Conservation (phyloP, 2,329 filamentous ascomycete genomes). For the Lachnellula subtilissima region DNA sequence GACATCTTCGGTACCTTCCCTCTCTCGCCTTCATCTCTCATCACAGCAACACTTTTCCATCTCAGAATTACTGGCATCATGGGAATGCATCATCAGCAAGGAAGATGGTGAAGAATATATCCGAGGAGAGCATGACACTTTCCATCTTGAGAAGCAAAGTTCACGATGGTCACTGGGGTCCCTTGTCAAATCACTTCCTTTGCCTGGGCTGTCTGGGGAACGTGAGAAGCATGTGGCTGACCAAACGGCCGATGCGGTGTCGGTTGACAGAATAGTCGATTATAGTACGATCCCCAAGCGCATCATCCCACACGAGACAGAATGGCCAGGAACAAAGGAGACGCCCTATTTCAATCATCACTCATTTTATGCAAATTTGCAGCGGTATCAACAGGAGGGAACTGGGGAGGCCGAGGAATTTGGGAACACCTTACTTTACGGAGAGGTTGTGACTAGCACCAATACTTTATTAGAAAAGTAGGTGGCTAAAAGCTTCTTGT, state of each 20-base stretch:
- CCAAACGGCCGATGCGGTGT: conserved; percentile 30
- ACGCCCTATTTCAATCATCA: conserved; percentile 86
- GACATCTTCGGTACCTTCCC: conserved; percentile 64
- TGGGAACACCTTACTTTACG: conserved; percentile 77
- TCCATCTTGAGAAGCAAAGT: conserved; percentile 66
- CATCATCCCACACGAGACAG: conserved; percentile 66
- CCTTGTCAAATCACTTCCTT: conserved; percentile 47
- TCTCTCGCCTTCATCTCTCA: conserved; percentile 80
- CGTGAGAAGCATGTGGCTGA: conserved; percentile 29
- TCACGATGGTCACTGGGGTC: conserved; percentile 55
- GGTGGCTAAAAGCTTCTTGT: conserved; percentile 15
- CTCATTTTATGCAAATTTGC: conserved; percentile 68
- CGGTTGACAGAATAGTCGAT: conserved; percentile 61
- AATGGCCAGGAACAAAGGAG: conserved; percentile 62
- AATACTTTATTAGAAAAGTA: conserved; percentile 90
- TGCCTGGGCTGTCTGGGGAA: conserved; percentile 13
- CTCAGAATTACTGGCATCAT: conserved; percentile 60
- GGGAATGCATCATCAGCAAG: conserved; percentile 62
- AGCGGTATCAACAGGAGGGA: conserved; percentile 55
- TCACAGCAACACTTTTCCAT: conserved; percentile 60
- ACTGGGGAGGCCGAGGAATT: conserved; percentile 59
- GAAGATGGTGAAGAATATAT: conserved; percentile 68
- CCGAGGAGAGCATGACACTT: conserved; percentile 76
- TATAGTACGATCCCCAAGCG: conserved; percentile 70
- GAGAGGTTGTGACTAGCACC: conserved; percentile 88